Percentiles rank a stretch among this genome's conserved stretches.
Conservation (phyloP, 257 asterid genomes). For the Misopates orontium region DNA sequence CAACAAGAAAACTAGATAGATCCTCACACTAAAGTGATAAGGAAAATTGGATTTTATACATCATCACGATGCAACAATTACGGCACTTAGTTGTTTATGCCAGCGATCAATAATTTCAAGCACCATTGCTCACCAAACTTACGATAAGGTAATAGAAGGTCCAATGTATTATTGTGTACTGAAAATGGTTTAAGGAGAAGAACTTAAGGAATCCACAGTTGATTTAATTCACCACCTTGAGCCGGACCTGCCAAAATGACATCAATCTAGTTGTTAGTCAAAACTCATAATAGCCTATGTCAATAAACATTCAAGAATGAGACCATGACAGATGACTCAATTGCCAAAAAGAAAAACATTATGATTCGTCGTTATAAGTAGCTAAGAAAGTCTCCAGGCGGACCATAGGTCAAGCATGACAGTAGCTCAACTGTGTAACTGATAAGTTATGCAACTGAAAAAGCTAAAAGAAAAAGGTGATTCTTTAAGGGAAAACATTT, state of each 20-base stretch:
- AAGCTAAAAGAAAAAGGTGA: not conserved
- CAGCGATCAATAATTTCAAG: slow-evolving; percentile 37
- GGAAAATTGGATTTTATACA: slow-evolving; percentile 42
- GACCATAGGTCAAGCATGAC: not conserved
- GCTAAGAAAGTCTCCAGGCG: not conserved
- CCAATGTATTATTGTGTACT: slow-evolving; percentile 57
- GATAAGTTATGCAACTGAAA: not conserved
- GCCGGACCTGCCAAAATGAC: slow-evolving; percentile 65
- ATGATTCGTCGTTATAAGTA: not conserved
- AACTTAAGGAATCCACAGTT: slow-evolving; percentile 39
- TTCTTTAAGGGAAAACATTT: not conserved
- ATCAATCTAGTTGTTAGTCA: slow-evolving; percentile 25
- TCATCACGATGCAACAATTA: slow-evolving; percentile 44
- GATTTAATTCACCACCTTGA: slow-evolving; percentile 69
- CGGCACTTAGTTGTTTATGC: slow-evolving; percentile 31
- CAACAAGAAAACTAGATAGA: slow-evolving; percentile 22
- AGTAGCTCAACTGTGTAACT: slow-evolving; percentile 5
- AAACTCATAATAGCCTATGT: not conserved
- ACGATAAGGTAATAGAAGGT: slow-evolving; percentile 39
- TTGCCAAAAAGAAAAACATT: not conserved
- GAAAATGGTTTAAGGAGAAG: slow-evolving; percentile 42
- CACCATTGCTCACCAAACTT: slow-evolving; percentile 59
- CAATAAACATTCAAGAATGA: not conserved
- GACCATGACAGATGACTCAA: not conserved
- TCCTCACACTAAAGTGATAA: slow-evolving; percentile 28